phyloP scores from a whole-genome alignment of 2,329 filamentous ascomycete genomes.

The Aspergillus ruber region DNA sequence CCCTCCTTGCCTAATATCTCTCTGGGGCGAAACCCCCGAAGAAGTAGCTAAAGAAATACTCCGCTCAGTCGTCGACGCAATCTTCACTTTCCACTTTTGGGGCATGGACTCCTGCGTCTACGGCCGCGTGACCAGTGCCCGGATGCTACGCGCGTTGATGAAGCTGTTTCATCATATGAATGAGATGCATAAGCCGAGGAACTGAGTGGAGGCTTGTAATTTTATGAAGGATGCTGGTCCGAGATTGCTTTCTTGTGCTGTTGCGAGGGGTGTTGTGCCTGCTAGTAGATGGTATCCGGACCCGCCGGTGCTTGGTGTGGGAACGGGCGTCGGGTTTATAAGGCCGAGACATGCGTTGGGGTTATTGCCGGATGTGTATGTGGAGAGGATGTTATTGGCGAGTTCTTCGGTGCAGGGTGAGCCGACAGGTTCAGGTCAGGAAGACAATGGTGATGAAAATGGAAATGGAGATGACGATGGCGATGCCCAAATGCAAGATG shows the following conservation, averaged over 20 bases:
- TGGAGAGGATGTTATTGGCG: slow-evolving; percentile 9
- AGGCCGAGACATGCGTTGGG: slow-evolving; percentile 9
- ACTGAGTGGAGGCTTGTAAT: slow-evolving; percentile 10
- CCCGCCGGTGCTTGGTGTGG: slow-evolving; percentile 3
- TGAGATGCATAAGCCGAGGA: slow-evolving; percentile 11
- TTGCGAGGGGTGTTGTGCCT: slow-evolving; percentile 8
- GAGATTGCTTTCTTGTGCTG: slow-evolving; percentile 19
- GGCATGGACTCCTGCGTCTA: slow-evolving; percentile 14
- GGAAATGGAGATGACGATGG: too few species aligned
- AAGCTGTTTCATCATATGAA: slow-evolving; percentile 22
- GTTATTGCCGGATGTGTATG: slow-evolving; percentile 6
- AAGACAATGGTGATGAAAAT: not conserved
- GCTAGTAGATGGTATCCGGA: slow-evolving; percentile 19
- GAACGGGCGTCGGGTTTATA: slow-evolving; percentile 1
- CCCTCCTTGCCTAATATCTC: not conserved
- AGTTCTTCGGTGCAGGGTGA: not conserved
- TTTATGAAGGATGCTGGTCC: slow-evolving; percentile 23
- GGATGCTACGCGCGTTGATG: slow-evolving; percentile 7
- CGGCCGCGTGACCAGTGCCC: not conserved
- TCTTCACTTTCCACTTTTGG: slow-evolving; percentile 19
- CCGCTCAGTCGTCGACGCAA: not conserved
- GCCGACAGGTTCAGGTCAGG: not conserved
- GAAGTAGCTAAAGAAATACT: not conserved
- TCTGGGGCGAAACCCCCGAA: not conserved
- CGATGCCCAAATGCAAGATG: too few species aligned